A percentile compares a stretch with the other conserved stretches of the same genome.
Evolutionary conservation across 2,329 filamentous ascomycete genomes (phyloP).

Genomic region (Colletotrichum incanum): DNA sequence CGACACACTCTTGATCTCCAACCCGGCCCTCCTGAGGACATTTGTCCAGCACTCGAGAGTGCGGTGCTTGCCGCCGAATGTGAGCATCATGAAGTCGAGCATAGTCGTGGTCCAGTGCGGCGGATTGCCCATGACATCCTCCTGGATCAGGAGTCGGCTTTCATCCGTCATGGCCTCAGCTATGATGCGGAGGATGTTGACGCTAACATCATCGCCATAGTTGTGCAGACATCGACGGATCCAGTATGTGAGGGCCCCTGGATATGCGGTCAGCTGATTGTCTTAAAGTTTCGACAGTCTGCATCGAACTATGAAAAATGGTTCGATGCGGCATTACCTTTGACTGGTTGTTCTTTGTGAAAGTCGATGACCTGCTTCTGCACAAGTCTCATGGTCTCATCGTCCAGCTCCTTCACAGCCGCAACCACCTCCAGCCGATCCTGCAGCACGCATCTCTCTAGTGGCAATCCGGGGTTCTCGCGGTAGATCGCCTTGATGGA

Average conservation of each 20-base stretch:
- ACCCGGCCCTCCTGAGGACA: conserved; percentile 47
- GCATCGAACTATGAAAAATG: no score
- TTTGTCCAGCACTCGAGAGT: conserved; percentile 47
- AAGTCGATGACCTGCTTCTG: conserved; percentile 49
- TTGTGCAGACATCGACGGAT: conserved; percentile 57
- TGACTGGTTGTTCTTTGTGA: conserved; percentile 47
- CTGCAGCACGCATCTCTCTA: conserved; percentile 51
- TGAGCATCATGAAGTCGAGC: conserved; percentile 53
- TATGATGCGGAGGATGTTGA: conserved; percentile 52
- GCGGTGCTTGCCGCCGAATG: conserved; percentile 53
- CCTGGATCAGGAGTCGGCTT: conserved; percentile 53
- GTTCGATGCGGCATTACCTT: conserved; percentile 14
- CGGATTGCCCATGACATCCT: conserved; percentile 50
- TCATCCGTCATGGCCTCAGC: conserved; percentile 51
- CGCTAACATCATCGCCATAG: conserved; percentile 52
- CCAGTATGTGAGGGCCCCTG: conserved; percentile 56
- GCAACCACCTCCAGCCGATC: conserved; percentile 52
- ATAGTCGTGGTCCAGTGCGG: conserved; percentile 47
- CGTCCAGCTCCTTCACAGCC: conserved; percentile 44
- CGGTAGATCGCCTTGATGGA: conserved; percentile 47
- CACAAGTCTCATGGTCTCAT: conserved; percentile 42
- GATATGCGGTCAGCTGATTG: background rate
- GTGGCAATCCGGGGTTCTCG: conserved; percentile 47
- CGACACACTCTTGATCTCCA: conserved; percentile 48
- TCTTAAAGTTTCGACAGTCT: background rate